A percentile compares a stretch with the other conserved stretches of the same genome.
Conservation (phyloP, 2,329 filamentous ascomycete genomes). For the Fusarium pseudocircinatum region DNA sequence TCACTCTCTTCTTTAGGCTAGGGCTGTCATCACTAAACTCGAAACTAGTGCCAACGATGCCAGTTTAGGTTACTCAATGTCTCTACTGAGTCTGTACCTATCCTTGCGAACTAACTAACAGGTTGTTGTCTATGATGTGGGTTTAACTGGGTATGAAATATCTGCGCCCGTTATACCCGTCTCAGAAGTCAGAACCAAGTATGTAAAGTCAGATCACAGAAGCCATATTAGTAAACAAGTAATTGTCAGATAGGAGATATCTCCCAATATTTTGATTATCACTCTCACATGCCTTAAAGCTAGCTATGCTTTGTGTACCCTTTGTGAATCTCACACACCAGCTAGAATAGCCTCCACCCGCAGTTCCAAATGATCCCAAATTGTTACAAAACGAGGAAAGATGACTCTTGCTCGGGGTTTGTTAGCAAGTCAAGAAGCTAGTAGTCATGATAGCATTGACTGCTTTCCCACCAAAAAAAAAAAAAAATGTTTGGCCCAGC, state of each 20-base stretch:
- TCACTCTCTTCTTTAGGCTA: constrained; percentile 25
- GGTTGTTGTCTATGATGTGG: constrained; percentile 24
- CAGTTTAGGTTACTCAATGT: constrained; percentile 15
- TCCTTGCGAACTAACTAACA: constrained; percentile 15
- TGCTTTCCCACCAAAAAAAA: constrained; percentile 33
- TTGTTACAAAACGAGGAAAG: constrained; percentile 37
- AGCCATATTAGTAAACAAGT: neutral
- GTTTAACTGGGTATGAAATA: neutral
- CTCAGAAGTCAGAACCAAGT: constrained; percentile 9
- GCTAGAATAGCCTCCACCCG: constrained; percentile 17
- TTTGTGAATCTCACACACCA: constrained; percentile 23
- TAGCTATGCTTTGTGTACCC: constrained; percentile 19
- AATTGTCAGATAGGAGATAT: constrained; percentile 16
- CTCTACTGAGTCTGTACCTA: constrained; percentile 7
- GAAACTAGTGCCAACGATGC: constrained; percentile 30
- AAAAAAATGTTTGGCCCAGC: constrained; percentile 34
- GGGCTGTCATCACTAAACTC: constrained; percentile 35
- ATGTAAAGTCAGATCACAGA: neutral
- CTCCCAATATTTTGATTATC: constrained; percentile 27
- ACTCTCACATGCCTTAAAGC: constrained; percentile 18
- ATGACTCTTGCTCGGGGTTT: constrained; percentile 30
- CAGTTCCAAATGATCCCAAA: constrained; percentile 30
- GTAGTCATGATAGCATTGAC: constrained; percentile 28
- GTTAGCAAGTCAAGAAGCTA: constrained; percentile 24
- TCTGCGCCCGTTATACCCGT: constrained; percentile 25